Percentiles rank a stretch among this genome's conserved stretches.
Conservation (phyloP, 306 rosid species). For the Quercus glauca region DNA sequence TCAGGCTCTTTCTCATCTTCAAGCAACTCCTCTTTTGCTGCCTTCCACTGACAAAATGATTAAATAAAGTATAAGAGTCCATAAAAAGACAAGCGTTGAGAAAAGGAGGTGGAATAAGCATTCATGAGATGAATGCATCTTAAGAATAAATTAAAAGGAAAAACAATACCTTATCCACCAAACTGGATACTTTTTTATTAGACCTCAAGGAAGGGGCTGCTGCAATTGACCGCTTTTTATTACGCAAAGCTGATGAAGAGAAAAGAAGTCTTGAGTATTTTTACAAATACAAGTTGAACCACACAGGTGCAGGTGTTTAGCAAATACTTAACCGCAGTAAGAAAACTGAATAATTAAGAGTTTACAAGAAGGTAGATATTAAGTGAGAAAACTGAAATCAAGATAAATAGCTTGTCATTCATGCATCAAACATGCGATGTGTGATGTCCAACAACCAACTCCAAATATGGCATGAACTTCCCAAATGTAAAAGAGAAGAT, state of each 20-base stretch:
- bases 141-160: background rate
- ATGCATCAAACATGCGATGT: background rate
- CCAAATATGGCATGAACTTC: background rate
- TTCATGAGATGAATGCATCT: background rate
- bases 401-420: background rate
- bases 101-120: background rate
- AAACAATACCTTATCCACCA: slow-evolving; percentile 74
- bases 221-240: slow-evolving; percentile 63
- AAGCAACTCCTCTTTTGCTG: slow-evolving; percentile 94
- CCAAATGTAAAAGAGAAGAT: background rate
- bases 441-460: background rate
- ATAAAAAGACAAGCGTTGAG: background rate
- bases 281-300: background rate
- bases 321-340: too few relatives aligned
- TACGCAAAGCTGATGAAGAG: slow-evolving; percentile 46
- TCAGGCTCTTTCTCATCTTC: slow-evolving; percentile 93
- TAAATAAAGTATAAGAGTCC: slow-evolving; percentile 1
- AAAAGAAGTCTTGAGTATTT: background rate
- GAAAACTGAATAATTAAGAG: background rate
- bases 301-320: background rate
- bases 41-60: slow-evolving; percentile 74
- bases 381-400: background rate
- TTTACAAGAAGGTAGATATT: background rate
- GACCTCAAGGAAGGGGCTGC: slow-evolving; percentile 84
- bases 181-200: slow-evolving; percentile 88